Evolutionary conservation across 106 monocot genomes (phyloP).

Genomic region (Dendrobium officinale): DNA sequence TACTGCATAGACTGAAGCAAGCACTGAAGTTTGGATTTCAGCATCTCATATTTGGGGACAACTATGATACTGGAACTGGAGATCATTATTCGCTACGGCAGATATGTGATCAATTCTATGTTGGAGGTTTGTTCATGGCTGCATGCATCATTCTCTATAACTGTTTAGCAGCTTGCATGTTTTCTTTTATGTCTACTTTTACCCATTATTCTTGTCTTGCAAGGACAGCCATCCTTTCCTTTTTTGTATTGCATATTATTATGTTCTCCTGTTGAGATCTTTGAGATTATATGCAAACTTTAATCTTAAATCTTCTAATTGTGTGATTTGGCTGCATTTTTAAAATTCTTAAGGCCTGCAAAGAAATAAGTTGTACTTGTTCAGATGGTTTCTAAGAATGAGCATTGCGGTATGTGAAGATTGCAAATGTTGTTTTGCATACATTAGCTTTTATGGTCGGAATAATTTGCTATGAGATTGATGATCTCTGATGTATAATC

Average conservation of each 20-base stretch:
- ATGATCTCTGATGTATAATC: not conserved
- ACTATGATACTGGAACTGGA: constrained; percentile 95
- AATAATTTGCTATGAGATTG: not conserved
- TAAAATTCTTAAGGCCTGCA: not conserved
- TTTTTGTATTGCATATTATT: not conserved
- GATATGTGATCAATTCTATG: constrained; percentile 91
- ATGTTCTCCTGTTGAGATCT: not conserved
- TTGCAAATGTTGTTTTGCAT: not conserved
- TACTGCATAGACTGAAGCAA: constrained; percentile 60
- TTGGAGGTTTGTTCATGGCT: constrained; percentile 50
- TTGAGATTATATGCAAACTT: not conserved
- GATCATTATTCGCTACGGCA: constrained; percentile 97
- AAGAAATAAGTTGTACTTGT: too few species aligned
- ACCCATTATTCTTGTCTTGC: not conserved
- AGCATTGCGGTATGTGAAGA: not conserved
- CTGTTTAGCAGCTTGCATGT: not conserved
- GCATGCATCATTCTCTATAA: not conserved
- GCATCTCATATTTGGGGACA: constrained; percentile 92
- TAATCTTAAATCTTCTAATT: not conserved
- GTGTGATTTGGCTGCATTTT: not conserved
- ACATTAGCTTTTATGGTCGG: not conserved
- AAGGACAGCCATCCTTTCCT: not conserved
- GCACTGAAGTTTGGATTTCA: constrained; percentile 71
- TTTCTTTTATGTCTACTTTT: not conserved
- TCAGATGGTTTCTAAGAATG: too few species aligned